Evolutionary conservation across 257 asterid genomes (phyloP).

Genomic region (Fraxinus quadrangulata): DNA sequence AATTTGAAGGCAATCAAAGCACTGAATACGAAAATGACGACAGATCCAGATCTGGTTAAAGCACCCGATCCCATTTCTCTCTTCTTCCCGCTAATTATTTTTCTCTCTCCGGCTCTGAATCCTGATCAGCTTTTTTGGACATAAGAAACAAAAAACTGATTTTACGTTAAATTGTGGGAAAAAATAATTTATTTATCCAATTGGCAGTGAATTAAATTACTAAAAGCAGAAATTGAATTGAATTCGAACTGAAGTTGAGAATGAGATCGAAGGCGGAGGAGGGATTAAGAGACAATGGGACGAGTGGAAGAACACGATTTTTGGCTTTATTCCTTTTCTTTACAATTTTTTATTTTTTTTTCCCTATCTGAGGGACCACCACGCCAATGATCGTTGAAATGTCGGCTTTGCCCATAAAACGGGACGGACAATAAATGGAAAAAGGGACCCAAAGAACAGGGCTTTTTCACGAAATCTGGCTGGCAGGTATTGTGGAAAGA

Average conservation of each 20-base stretch:
- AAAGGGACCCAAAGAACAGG: too few species aligned
- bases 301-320: slow-evolving; percentile 45
- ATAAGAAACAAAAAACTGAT: slow-evolving; percentile 24
- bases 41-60: slow-evolving; percentile 36
- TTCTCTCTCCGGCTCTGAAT: slow-evolving; percentile 26
- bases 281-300: slow-evolving; percentile 16
- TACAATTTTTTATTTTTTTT: too few species aligned
- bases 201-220: neutral
- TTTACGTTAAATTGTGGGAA: slow-evolving; percentile 8
- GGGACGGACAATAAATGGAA: neutral
- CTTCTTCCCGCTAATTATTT: slow-evolving; percentile 24
- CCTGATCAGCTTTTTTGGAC: slow-evolving; percentile 34
- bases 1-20: slow-evolving; percentile 39
- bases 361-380: neutral
- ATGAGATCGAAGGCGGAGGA: slow-evolving; percentile 8
- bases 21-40: slow-evolving; percentile 52
- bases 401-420: neutral
- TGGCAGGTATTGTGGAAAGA: too few species aligned
- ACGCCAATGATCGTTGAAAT: neutral
- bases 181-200: neutral
- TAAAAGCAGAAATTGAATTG: slow-evolving; percentile 22
- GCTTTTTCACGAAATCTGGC: too few species aligned
- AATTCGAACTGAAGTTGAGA: neutral
- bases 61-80: slow-evolving; percentile 37
- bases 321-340: slow-evolving; percentile 32